A percentile compares a stretch with the other conserved stretches of the same genome.
Conservation (phyloP, 2,329 filamentous ascomycete species). For the Cadophora sp. region DNA sequence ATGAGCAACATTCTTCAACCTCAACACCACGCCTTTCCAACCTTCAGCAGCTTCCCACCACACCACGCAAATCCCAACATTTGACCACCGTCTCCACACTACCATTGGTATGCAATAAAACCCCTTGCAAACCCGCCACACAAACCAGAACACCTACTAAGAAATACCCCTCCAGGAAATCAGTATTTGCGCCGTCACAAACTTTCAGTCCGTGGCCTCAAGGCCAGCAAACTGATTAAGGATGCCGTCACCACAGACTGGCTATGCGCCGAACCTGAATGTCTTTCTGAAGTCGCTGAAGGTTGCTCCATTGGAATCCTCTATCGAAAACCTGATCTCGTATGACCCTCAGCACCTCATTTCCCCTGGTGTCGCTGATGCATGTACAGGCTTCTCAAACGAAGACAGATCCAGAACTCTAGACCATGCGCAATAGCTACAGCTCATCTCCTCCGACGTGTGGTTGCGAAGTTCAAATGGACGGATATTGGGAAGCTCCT, state of each 20-base stretch:
- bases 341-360: conserved; percentile 48
- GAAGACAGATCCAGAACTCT: conserved; percentile 86
- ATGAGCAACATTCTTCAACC: background rate
- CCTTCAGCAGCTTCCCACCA: background rate
- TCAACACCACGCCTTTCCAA: background rate
- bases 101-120: background rate
- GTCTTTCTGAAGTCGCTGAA: conserved; percentile 83
- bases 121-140: background rate
- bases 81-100: background rate
- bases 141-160: conserved; percentile 7
- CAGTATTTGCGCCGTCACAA: conserved; percentile 5
- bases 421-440: conserved; percentile 91
- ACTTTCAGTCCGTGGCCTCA: background rate
- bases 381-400: conserved; percentile 73
- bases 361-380: conserved; percentile 25
- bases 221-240: conserved; percentile 14
- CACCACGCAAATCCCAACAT: background rate
- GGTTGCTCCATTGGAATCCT: conserved; percentile 76
- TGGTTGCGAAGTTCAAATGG: conserved; percentile 83
- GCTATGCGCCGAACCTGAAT: conserved; percentile 74
- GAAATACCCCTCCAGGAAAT: conserved; percentile 15
- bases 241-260: conserved; percentile 57
- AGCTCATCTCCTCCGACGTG: conserved; percentile 83
- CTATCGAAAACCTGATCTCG: conserved; percentile 85
- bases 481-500: conserved; percentile 80